Conservation (phyloP, 78 protist genomes). For the Thecamonas trahens region DNA sequence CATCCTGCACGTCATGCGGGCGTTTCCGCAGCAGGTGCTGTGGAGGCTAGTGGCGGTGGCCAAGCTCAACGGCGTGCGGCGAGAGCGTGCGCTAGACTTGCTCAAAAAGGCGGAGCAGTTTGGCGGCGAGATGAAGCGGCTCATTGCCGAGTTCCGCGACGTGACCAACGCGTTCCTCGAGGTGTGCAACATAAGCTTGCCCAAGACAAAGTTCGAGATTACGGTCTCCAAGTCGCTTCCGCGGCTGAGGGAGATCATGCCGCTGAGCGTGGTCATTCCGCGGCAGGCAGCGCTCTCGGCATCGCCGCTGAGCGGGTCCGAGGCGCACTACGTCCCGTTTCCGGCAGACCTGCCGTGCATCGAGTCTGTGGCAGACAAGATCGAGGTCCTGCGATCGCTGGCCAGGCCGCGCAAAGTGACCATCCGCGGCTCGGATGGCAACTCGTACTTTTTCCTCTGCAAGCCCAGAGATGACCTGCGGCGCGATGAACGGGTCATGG, state of each 20-base stretch:
- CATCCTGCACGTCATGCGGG: slow-evolving; percentile 20
- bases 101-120: slow-evolving; percentile 9
- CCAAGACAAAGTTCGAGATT: not conserved
- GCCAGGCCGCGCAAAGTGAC: slow-evolving; percentile 72
- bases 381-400: slow-evolving; percentile 62
- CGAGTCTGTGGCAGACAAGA: slow-evolving; percentile 19
- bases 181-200: slow-evolving; percentile 14
- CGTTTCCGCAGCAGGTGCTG: slow-evolving; percentile 59
- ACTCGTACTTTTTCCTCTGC: slow-evolving; percentile 44
- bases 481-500: slow-evolving; percentile 86
- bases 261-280: slow-evolving; percentile 44
- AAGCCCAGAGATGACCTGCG: slow-evolving; percentile 94
- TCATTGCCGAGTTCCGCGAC: not conserved
- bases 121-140: not conserved
- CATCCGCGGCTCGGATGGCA: slow-evolving; percentile 52
- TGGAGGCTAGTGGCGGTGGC: slow-evolving; percentile 41
- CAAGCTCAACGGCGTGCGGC: not conserved
- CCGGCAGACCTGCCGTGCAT: slow-evolving; percentile 31
- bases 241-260: slow-evolving; percentile 3
- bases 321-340: slow-evolving; percentile 2
- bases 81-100: slow-evolving; percentile 11
- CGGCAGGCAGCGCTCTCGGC: slow-evolving; percentile 24
- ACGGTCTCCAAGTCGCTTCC: not conserved
- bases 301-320: slow-evolving; percentile 11
- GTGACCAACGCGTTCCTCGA: slow-evolving; percentile 9